These are phyloP conservation scores for Petunia secreta DNA, from an alignment of 257 asterid species.

Conservation along the genomic window DNA sequence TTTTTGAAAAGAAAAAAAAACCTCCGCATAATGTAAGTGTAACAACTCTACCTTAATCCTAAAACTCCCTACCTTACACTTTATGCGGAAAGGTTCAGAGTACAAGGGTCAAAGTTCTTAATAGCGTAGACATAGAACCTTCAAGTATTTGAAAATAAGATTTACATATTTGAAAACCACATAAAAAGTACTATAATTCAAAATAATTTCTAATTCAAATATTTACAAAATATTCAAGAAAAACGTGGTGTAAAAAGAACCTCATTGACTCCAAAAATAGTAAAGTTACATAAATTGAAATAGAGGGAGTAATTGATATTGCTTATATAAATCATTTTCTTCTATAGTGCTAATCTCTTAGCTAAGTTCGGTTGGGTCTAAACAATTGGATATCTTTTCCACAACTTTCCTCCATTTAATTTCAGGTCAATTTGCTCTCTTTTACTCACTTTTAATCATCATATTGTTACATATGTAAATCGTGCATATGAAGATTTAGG, in stretches of 20 bases:
- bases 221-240: no score
- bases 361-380: neutral
- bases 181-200: no score
- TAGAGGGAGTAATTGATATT: neutral
- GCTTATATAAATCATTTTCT: neutral
- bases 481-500: neutral
- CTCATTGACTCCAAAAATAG: no score
- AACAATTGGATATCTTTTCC: neutral
- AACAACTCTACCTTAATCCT: neutral
- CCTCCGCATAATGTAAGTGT: neutral
- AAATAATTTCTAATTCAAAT: no score
- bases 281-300: no score
- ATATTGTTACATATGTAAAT: neutral
- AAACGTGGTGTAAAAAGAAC: no score
- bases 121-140: no score
- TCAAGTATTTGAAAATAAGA: no score
- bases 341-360: neutral
- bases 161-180: no score
- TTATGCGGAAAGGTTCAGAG: no score
- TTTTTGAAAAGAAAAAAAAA: neutral
- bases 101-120: no score
- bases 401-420: neutral
- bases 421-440: neutral
- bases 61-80: neutral
- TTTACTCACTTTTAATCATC: constrained; percentile 2